phyloP scores from a whole-genome alignment of 345 rosid genomes.

The Raphanus sativus region DNA sequence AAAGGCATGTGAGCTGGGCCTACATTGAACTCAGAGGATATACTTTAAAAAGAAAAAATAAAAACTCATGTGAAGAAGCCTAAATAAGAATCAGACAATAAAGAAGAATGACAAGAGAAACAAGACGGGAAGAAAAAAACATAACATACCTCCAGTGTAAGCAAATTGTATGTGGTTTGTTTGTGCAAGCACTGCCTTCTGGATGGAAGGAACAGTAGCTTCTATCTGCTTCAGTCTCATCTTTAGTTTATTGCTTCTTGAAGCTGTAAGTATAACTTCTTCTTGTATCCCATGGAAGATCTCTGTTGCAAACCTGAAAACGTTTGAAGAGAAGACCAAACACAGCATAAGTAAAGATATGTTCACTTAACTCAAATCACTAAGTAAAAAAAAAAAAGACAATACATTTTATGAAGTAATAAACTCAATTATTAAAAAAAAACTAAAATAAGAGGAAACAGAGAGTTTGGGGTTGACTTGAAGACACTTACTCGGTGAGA shows the following conservation, averaged over 20 bases:
- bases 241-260: slow-evolving; percentile 70
- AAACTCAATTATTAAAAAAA: neutral
- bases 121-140: slow-evolving; percentile 44
- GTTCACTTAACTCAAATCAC: neutral
- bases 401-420: neutral
- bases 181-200: slow-evolving; percentile 71
- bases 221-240: slow-evolving; percentile 75
- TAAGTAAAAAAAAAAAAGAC: neutral
- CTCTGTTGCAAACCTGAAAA: slow-evolving; percentile 81
- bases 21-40: slow-evolving; percentile 25
- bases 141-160: slow-evolving; percentile 77
- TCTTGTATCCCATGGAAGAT: slow-evolving; percentile 95
- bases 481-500: slow-evolving; percentile 81
- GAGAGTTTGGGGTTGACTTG: slow-evolving; percentile 34
- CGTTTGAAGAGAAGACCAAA: neutral
- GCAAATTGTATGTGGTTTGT: slow-evolving; percentile 89
- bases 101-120: slow-evolving; percentile 42
- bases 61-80: slow-evolving; percentile 39
- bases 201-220: slow-evolving; percentile 70
- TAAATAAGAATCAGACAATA: slow-evolving; percentile 24
- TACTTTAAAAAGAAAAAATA: slow-evolving; percentile 21
- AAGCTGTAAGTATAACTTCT: slow-evolving; percentile 63
- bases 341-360: neutral
- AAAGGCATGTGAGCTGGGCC: slow-evolving; percentile 40
- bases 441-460: slow-evolving; percentile 3